Evolutionary conservation across 1,284 basidiomycete species (phyloP), one percentile per base, ranked within the genome.

Genomic region (Cystobasidium pallidum): DNA sequence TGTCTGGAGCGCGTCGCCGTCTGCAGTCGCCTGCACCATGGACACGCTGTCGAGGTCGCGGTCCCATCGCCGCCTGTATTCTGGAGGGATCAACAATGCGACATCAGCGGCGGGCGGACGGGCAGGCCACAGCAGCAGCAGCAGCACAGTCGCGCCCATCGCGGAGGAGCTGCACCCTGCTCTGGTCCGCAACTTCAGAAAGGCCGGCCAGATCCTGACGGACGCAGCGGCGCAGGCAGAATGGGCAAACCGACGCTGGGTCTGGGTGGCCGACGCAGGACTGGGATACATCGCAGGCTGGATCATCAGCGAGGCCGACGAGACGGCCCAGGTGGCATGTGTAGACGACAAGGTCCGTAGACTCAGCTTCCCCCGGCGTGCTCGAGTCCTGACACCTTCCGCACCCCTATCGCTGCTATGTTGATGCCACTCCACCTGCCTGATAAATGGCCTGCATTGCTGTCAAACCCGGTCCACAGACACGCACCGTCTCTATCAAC

Each of bases 261-360:
- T 96, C 2, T 96, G 93, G 93, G 89, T 94, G 28, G 92, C 92
- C 0, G 92, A 95, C 81, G 86, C 89, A 75, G 87, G 86, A 80
- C 89, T 92, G 74, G 94, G 94, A 4, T 96, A 95, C 81, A 85
- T 94, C 47, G 88, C 91, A 52, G 93, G 90, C 67, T 94, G 91
- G 89, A 90, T 96, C 26, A 86, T 91, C 75, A 88, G 86, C 75
- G 93, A 95, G 81, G 86, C 91, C 72, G 75, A 71, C 11, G 76
- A 75, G 11, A 83, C 85, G 43, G 90, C 88, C 3, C 86, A 91
- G 75, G 88, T 93, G n/a, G 83, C 91, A 30, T 88, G 91, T 85
- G 88, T 90, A 6, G 89, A 88, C 55, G 90, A 90, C 79, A 89
- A 91, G 81, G 91, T 89, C 76, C 75, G 85, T 47, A 76, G 11